These are phyloP conservation scores for Ceratocystis variospora DNA, from an alignment of 2,329 filamentous ascomycete species.

Conservation along the genomic window DNA sequence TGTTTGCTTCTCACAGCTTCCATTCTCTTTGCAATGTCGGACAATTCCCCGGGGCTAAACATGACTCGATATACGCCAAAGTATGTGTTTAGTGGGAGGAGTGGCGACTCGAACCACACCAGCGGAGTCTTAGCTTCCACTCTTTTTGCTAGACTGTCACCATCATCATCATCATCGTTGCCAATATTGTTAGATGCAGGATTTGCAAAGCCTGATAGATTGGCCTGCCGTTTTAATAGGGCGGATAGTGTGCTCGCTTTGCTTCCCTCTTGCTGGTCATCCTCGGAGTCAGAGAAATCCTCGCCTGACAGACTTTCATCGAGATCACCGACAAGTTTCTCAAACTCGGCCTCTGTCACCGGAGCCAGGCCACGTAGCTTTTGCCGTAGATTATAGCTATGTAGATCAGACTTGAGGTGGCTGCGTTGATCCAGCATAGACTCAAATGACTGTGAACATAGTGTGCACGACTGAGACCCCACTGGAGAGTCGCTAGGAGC, in stretches of 20 bases:
- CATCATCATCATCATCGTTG: constrained; percentile 27
- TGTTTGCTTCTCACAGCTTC: constrained; percentile 65
- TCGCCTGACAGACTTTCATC: constrained; percentile 91
- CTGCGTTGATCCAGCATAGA: constrained; percentile 67
- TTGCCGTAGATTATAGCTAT: constrained; percentile 89
- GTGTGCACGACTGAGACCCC: constrained; percentile 60
- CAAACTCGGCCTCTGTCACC: constrained; percentile 72
- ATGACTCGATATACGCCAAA: constrained; percentile 77
- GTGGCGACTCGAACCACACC: constrained; percentile 70
- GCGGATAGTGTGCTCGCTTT: constrained; percentile 61
- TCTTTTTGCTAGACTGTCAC: constrained; percentile 28
- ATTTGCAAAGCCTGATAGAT: constrained; percentile 41
- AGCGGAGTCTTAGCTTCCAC: constrained; percentile 53
- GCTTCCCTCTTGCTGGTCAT: constrained; percentile 40
- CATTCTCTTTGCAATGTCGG: constrained; percentile 45
- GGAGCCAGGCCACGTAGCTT: constrained; percentile 60
- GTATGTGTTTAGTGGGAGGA: constrained; percentile 62
- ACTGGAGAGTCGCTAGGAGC: constrained; percentile 32
- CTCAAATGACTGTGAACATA: constrained; percentile 61
- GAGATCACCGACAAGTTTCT: constrained; percentile 64
- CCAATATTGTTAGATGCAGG: constrained; percentile 37
- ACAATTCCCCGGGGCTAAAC: constrained; percentile 58
- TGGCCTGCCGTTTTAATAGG: constrained; percentile 71
- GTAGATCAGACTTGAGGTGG: constrained; percentile 80
- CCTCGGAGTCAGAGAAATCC: constrained; percentile 56